Evolutionary conservation across 306 rosid genomes (phyloP), one percentile per base, ranked within the genome.

Genomic region (Lathyrus sativus): DNA sequence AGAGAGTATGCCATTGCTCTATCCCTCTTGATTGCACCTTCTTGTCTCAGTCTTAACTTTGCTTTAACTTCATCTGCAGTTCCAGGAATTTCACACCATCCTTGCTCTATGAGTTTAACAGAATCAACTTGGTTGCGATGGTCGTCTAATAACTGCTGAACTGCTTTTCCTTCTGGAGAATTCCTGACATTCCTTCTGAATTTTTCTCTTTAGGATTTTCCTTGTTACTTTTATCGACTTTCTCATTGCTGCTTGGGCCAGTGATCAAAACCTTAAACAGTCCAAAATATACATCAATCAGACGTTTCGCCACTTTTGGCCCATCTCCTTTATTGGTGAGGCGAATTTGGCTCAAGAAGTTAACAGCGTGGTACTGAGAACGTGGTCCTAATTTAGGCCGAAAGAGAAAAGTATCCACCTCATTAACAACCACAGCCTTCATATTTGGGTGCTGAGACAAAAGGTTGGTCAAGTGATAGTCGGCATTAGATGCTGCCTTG

Each of bases 241-340:
- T 85, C 12, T 76, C 80, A 64, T 71, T 77, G 67, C 65, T 78
- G 71, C 44, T 81, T 64, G 85, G 77, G 54, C 82, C 86, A 13
- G 78, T 70, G 72, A 87, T 85, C 76, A 93, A 82, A 65, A 93
- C 97, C 99, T 93, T 93, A 81, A 93, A 93, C 76, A 93, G 84
- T 14, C 87, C 95, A 82, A 93, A 93, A 67, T 93, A 93, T 4
- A 93, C 95, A 65, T 90, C 97, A 49, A 93, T 80, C 33, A 93
- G 81, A 43, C 89, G 91, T 85, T 93, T 93, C 10, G 99, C 99
- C 74, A 90, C 96, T 71, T 82, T 91, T 24, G 99, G 95, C 63
- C 99, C 99, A 72, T 93, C 96, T 79, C 90, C 93, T 74, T 73
- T 88, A 60, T 77, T 85, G 44, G n/a, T n/a, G n/a, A n/a, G n/a